Evolutionary conservation across 2,329 filamentous ascomycete species (phyloP).

Genomic region (Coniochaeta prunicola): DNA sequence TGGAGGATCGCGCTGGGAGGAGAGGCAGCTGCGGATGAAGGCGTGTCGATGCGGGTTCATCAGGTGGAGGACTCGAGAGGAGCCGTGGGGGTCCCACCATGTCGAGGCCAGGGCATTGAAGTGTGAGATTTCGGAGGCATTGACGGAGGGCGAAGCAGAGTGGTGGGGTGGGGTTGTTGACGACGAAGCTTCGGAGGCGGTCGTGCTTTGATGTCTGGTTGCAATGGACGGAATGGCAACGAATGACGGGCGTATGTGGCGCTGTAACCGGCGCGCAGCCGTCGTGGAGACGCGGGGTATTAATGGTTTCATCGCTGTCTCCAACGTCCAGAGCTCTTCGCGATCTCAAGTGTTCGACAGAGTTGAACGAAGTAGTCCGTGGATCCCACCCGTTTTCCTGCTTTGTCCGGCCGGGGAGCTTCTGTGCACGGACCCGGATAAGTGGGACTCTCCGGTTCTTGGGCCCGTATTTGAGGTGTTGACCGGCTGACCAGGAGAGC

Average conservation of each 20-base stretch:
- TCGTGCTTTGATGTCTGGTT: neutral
- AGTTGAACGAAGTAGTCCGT: no score
- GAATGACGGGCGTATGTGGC: neutral
- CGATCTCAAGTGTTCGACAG: no score
- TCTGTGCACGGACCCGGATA: neutral
- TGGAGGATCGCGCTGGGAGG: constrained; percentile 38
- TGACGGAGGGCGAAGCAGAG: constrained; percentile 61
- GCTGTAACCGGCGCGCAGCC: neutral
- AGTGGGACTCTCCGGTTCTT: neutral
- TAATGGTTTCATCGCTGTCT: neutral
- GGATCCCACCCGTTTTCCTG: neutral
- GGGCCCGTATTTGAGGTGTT: no score
- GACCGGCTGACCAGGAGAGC: neutral
- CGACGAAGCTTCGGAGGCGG: neutral
- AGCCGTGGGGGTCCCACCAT: constrained; percentile 96
- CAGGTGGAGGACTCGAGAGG: constrained; percentile 85
- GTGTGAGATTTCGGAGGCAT: constrained; percentile 82
- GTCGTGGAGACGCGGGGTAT: neutral
- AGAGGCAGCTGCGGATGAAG: constrained; percentile 72
- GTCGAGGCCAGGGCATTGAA: constrained; percentile 88
- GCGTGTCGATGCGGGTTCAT: constrained; percentile 97
- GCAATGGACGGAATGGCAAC: neutral
- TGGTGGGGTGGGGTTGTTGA: constrained; percentile 12
- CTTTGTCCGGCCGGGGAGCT: neutral
- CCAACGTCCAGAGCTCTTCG: no score